Evolutionary conservation across 345 rosid genomes (phyloP).

Genomic region (Populus simonii): DNA sequence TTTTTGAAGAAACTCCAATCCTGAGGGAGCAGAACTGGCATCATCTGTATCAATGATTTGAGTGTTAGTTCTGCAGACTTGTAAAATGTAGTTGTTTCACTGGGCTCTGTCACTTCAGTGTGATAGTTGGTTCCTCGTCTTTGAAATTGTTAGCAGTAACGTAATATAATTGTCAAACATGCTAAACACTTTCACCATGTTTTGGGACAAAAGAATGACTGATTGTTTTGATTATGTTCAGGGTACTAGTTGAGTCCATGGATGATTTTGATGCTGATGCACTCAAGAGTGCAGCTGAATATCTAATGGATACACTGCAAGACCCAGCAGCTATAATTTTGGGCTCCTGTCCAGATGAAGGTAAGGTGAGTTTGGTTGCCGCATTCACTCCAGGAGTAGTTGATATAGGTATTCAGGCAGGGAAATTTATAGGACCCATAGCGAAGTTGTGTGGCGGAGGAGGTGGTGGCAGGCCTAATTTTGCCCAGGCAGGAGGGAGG

Average conservation of each 20-base stretch:
- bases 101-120: not conserved
- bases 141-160: too few species aligned
- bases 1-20: not conserved
- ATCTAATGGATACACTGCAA: conserved; percentile 56
- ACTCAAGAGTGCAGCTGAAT: conserved; percentile 77
- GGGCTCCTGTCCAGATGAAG: conserved; percentile 82
- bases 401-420: conserved; percentile 77
- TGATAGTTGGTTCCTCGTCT: too few species aligned
- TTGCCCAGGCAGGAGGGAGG: conserved; percentile 95
- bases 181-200: not conserved
- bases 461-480: conserved; percentile 91
- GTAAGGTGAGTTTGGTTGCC: conserved; percentile 89
- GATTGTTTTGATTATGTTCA: conserved; percentile 1
- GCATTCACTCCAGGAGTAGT: conserved; percentile 76
- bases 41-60: not conserved
- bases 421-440: conserved; percentile 77
- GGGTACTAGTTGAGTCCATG: conserved; percentile 82
- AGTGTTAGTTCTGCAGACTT: not conserved
- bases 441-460: conserved; percentile 92
- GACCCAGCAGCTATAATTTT: conserved; percentile 77
- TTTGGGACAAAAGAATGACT: not conserved
- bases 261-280: conserved; percentile 82
- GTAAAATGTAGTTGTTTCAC: not conserved
- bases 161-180: too few species aligned
- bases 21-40: not conserved